These are phyloP conservation scores for Vaccinium darrowii DNA, from an alignment of 148 eudicot genomes.

Conservation along the genomic window DNA sequence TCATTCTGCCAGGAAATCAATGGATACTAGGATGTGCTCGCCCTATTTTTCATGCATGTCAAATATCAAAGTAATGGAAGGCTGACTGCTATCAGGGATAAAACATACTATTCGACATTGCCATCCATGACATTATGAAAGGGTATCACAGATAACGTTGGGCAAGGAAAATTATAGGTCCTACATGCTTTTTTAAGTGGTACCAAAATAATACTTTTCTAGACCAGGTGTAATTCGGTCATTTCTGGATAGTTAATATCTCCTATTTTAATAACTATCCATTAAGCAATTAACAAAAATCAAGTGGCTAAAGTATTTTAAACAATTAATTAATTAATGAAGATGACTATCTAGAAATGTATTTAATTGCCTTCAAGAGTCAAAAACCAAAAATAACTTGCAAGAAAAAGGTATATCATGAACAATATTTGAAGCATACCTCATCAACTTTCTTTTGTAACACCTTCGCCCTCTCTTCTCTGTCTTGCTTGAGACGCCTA, in stretches of 20 bases:
- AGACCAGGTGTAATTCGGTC: neutral
- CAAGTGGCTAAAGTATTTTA: neutral
- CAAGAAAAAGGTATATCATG: neutral
- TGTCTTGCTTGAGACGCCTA: slow-evolving; percentile 58
- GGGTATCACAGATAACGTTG: neutral
- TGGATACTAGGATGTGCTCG: neutral
- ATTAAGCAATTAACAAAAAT: neutral
- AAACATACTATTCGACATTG: neutral
- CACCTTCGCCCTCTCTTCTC: slow-evolving; percentile 62
- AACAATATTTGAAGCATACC: slow-evolving; percentile 38
- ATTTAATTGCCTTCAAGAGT: neutral
- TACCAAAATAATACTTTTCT: neutral
- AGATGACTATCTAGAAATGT: neutral
- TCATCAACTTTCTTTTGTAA: slow-evolving; percentile 47
- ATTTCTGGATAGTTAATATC: neutral
- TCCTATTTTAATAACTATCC: neutral
- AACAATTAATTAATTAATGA: neutral
- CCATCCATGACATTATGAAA: neutral
- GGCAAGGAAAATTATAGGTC: neutral
- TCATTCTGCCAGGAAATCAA: neutral
- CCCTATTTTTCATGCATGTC: neutral
- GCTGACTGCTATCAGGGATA: neutral
- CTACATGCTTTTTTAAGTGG: neutral
- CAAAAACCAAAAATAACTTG: neutral
- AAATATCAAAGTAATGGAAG: neutral